Conservation (phyloP, 257 asterid species). For the Pogostemon cablin region DNA sequence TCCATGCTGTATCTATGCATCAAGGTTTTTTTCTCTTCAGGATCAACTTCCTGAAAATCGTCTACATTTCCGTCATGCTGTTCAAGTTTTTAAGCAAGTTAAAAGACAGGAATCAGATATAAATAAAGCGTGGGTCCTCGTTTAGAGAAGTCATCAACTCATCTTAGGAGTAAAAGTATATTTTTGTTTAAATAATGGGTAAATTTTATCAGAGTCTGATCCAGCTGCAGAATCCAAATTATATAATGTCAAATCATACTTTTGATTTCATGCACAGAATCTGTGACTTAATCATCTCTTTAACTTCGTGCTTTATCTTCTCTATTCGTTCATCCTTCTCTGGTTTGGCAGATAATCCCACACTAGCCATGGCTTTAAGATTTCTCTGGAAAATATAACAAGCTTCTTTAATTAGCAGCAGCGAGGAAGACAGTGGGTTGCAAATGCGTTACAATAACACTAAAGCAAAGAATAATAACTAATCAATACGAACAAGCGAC, state of each 20-base stretch:
- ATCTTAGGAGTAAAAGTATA: background rate
- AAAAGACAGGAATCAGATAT: slow-evolving; percentile 24
- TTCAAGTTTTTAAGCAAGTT: slow-evolving; percentile 53
- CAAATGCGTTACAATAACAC: background rate
- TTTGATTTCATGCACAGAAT: slow-evolving; percentile 64
- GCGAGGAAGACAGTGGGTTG: slow-evolving; percentile 1
- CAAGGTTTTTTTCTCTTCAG: slow-evolving; percentile 66
- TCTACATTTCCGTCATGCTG: slow-evolving; percentile 64
- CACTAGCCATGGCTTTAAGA: slow-evolving; percentile 64
- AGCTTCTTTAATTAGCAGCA: slow-evolving; percentile 18
- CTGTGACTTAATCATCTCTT: slow-evolving; percentile 70
- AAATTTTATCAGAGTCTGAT: no score
- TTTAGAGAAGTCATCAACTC: background rate
- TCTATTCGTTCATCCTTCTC: slow-evolving; percentile 71
- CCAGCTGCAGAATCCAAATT: background rate
- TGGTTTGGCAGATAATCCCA: slow-evolving; percentile 78
- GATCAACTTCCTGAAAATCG: slow-evolving; percentile 67
- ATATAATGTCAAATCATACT: slow-evolving; percentile 40
- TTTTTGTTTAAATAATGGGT: no score
- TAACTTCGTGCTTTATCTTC: slow-evolving; percentile 78
- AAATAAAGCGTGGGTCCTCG: slow-evolving; percentile 4
- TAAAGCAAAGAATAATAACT: no score
- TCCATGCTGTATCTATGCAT: slow-evolving; percentile 70
- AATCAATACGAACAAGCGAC: no score
- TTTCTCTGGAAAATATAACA: slow-evolving; percentile 55